Percentiles rank a stretch among this genome's conserved stretches.
These are phyloP conservation scores for Umbelopsis sp. DNA, from an alignment of 192 early-diverging fungal genomes.

Conservation along the genomic window DNA sequence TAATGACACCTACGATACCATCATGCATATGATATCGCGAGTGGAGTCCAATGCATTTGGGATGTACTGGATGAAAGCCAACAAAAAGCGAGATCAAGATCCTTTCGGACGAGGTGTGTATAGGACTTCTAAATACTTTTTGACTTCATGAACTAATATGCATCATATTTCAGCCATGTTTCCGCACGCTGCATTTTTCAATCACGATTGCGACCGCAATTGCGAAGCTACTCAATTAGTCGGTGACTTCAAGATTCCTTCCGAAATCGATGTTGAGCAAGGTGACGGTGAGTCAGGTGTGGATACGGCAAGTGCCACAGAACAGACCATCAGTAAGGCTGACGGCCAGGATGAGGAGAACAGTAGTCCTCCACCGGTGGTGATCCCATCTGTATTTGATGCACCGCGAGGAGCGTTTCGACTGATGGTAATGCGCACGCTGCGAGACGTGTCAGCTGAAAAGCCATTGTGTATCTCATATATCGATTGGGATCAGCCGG, in stretches of 20 bases:
- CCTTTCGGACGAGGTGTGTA: slow-evolving; percentile 48
- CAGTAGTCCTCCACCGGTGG: not conserved
- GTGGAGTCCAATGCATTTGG: slow-evolving; percentile 77
- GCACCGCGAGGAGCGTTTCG: slow-evolving; percentile 34
- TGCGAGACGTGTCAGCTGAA: slow-evolving; percentile 29
- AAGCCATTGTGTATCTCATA: slow-evolving; percentile 69
- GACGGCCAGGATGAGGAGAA: slow-evolving; percentile 7
- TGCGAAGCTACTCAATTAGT: slow-evolving; percentile 45
- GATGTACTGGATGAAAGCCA: slow-evolving; percentile 49
- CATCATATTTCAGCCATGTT: slow-evolving; percentile 48
- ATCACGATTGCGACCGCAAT: slow-evolving; percentile 68
- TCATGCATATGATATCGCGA: slow-evolving; percentile 59
- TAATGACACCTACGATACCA: slow-evolving; percentile 32
- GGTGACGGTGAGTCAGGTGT: slow-evolving; percentile 13
- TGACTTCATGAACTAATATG: too few relatives aligned
- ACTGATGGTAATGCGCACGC: slow-evolving; percentile 27
- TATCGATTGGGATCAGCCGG: slow-evolving; percentile 62
- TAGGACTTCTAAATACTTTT: not conserved
- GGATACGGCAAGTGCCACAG: not conserved
- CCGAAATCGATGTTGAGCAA: slow-evolving; percentile 9
- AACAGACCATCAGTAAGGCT: not conserved
- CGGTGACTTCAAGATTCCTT: not conserved
- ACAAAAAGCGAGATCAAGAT: slow-evolving; percentile 19
- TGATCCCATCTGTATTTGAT: slow-evolving; percentile 30
- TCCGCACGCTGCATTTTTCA: slow-evolving; percentile 66